phyloP scores from a whole-genome alignment of 148 eudicot genomes.

The Amaranthus cruentus region DNA sequence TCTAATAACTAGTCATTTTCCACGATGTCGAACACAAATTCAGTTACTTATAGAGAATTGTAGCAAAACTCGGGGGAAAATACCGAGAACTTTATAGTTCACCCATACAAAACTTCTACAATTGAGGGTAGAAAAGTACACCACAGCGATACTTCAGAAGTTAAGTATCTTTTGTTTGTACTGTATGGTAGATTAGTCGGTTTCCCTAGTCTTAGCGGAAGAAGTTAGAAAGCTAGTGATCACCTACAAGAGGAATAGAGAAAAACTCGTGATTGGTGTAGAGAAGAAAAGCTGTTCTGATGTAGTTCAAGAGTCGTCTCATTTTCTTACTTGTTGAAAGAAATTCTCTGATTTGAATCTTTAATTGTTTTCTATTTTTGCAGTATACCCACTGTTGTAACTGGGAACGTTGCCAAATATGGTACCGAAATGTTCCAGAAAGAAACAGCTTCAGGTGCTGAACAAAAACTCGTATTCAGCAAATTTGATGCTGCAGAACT shows the following conservation, averaged over 20 bases:
- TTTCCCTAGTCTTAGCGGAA: too few species aligned
- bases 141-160: too few species aligned
- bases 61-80: not conserved
- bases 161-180: too few species aligned
- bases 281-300: too few species aligned
- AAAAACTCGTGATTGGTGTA: too few species aligned
- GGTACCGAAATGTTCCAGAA: slow-evolving; percentile 67
- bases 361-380: slow-evolving; percentile 11
- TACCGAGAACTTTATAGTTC: too few species aligned
- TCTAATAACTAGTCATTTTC: not conserved
- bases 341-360: slow-evolving; percentile 2
- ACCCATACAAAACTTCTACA: too few species aligned
- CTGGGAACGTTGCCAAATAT: slow-evolving; percentile 47
- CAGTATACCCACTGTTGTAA: slow-evolving; percentile 73
- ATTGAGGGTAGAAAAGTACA: too few species aligned
- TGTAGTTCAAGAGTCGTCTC: too few species aligned
- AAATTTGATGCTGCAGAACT: slow-evolving; percentile 66
- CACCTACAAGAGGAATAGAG: too few species aligned
- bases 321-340: not conserved
- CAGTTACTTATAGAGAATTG: not conserved
- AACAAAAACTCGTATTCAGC: slow-evolving; percentile 54
- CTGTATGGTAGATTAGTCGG: too few species aligned
- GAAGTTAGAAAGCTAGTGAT: too few species aligned
- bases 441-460: slow-evolving; percentile 42
- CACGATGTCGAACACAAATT: not conserved